Evolutionary conservation across 1,284 basidiomycete genomes (phyloP).

Genomic region (Boletus semigastroideus): DNA sequence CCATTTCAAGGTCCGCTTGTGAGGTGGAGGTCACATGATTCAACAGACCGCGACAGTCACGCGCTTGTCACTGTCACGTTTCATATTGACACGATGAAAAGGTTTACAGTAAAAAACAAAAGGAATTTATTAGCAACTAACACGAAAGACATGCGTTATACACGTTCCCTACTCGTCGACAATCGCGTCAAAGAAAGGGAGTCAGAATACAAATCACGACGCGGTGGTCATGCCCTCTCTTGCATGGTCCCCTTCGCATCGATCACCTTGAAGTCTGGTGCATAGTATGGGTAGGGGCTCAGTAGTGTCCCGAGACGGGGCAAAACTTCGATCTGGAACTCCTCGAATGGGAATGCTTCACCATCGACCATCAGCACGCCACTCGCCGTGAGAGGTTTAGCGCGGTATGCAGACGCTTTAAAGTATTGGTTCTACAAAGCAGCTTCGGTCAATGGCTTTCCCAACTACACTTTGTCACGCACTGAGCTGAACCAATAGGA

Average conservation of each 20-base stretch:
- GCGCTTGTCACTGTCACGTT: constrained; percentile 30
- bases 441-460: constrained; percentile 1
- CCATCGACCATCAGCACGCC: constrained; percentile 78
- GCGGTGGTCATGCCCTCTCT: constrained; percentile 12
- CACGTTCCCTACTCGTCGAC: too few relatives aligned
- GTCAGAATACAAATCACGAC: neutral
- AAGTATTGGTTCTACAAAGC: constrained; percentile 69
- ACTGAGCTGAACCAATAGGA: constrained; percentile 66
- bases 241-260: constrained; percentile 22
- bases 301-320: constrained; percentile 68
- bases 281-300: constrained; percentile 69
- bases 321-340: constrained; percentile 85
- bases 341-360: constrained; percentile 77
- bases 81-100: constrained; percentile 13
- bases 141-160: too few relatives aligned
- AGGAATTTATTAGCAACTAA: too few relatives aligned
- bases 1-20: constrained; percentile 35
- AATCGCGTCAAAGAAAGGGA: neutral
- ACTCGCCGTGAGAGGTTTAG: constrained; percentile 59
- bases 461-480: neutral
- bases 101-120: too few relatives aligned
- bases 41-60: constrained; percentile 37
- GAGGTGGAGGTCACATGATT: constrained; percentile 31
- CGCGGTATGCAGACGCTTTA: constrained; percentile 75
- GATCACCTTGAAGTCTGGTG: constrained; percentile 45